Base-by-base conservation (phyloP, 192 early-diverging fungal genomes). In the Coemansia sp. region DNA sequence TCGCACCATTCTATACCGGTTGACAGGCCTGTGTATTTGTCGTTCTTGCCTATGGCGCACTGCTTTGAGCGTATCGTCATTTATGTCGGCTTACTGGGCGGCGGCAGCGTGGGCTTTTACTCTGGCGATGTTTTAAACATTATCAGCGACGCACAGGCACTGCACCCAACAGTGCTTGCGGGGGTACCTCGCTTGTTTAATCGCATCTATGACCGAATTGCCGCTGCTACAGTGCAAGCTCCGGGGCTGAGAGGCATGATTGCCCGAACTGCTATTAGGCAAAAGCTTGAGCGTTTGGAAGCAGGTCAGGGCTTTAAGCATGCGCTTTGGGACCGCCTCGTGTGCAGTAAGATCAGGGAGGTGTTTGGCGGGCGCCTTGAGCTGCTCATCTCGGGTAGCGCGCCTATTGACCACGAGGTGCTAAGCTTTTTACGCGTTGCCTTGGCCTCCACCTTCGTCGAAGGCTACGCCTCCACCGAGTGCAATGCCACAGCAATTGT, bases 151-250 rank as follows among this genome's bases (percentile, higher is more conserved):
- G 87, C 94, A 20, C 85, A 84, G 20, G 79, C 84, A 21, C 84
- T 99, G 43, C 85, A 86, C 35, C 97, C 97, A 0, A 95, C 92
- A 2, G 60, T 91, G 11, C 94, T 99, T 77, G 73, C 83, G 31
- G 89, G 92, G 1, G 96, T 99, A 5, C 96, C 97, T 5, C 86
- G 97, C 37, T 77, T 98, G 59, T 89, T 95, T 71, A 97, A 95
- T 82, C 86, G 91, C 61, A 89, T 99, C 51, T 93, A 97, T 75
- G 93, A 93, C 77, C 89, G 86, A 31, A 89, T 99, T 31, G 69
- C 70, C 9, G 75, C 83, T 0, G 55, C 79, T 8, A 85, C 83
- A 2, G 65, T 92, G 21, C 75, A 89, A 20, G 88, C 88, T 0
- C 85, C 89, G 0, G 88, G 89, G 10, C 58, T 90, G 36, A 57